Percentiles rank a stretch among this genome's conserved stretches.
Conservation (phyloP, 148 eudicot genomes). For the Pharnaceum exiguum region DNA sequence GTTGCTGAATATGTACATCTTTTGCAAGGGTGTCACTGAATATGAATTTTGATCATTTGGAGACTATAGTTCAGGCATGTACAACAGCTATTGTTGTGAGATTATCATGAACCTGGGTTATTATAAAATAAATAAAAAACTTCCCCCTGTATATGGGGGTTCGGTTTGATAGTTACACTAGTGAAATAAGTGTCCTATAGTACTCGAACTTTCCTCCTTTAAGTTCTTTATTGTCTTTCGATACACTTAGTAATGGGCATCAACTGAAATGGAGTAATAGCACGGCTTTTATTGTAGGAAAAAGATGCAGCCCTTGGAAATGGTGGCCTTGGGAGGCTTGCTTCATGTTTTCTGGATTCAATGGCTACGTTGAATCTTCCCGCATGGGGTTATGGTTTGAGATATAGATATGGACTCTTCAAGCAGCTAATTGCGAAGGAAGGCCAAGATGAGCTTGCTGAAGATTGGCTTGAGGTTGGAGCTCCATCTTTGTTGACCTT, state of each 20-base stretch:
- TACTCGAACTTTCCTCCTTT: too few relatives aligned
- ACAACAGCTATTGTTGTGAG: background rate
- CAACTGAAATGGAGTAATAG: conserved; percentile 1
- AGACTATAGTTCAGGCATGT: background rate
- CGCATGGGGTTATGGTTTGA: conserved; percentile 98
- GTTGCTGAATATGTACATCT: background rate
- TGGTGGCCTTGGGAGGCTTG: conserved; percentile 98
- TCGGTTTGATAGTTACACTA: too few relatives aligned
- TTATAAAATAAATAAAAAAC: too few relatives aligned
- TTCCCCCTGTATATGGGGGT: too few relatives aligned
- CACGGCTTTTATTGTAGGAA: conserved; percentile 46
- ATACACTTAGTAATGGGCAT: background rate
- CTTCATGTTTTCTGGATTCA: conserved; percentile 95
- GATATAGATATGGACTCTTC: conserved; percentile 93
- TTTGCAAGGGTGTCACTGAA: background rate
- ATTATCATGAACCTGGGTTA: background rate
- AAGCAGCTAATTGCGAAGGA: conserved; percentile 80
- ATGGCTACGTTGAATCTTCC: conserved; percentile 96
- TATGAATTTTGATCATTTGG: background rate
- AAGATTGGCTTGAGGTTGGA: conserved; percentile 93
- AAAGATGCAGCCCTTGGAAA: conserved; percentile 99
- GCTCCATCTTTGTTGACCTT: conserved; percentile 1
- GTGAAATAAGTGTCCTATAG: too few relatives aligned
- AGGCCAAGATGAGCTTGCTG: conserved; percentile 86
- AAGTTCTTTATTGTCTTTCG: background rate